Base-by-base conservation (phyloP, 1,284 basidiomycete genomes). In the Marasmius sp. region DNA sequence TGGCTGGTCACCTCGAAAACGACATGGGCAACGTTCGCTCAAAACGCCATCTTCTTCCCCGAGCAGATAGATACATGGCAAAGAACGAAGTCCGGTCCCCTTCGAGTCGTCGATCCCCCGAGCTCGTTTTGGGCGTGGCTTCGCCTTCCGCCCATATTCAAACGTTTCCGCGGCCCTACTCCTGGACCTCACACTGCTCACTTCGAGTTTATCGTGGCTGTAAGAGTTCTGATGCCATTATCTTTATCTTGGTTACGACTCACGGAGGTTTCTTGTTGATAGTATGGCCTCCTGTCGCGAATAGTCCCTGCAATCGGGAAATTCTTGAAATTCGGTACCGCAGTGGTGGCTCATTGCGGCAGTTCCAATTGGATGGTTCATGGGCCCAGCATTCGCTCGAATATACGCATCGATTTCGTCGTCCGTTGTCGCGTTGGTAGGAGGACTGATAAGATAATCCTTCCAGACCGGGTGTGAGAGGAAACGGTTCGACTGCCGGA, bases 71-170 rank as follows among this genome's bases (percentile, higher is more conserved):
- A 52, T 16, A 55, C 68, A 59, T 74, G 70, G 70, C 20, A 59
- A 14, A 52, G 37, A 7, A 64, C 49, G 12, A 45, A 64, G n/a
- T 62, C 58, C 8, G 73, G 73, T 2, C 63, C 66, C 12, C 61
- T 76, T 18, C n/a, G n/a, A n/a, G n/a, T n/a, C 20, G 66, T 66
- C 1, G 60, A 68, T 57, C 48, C 61, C 1, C 59, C 65, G 0
- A 60, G 54, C 33, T 68, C 69, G 48, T 60, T 67, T n/a, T 38
- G 69, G 41, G 70, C 58, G 0, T 73, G 67, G 59, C 56, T 73
- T 27, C 61, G 70, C 8, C 27, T 74, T 10, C 67, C 70, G 1
- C 45, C 62, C 6, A 59, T 65, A 14, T 58, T 64, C 43, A 47
- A 65, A 36, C 38, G 39, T 6, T 45, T 64, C 8, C 20, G n/a